phyloP scores from a whole-genome alignment of 257 asterid genomes.

The Nicotiana obtusifolia region DNA sequence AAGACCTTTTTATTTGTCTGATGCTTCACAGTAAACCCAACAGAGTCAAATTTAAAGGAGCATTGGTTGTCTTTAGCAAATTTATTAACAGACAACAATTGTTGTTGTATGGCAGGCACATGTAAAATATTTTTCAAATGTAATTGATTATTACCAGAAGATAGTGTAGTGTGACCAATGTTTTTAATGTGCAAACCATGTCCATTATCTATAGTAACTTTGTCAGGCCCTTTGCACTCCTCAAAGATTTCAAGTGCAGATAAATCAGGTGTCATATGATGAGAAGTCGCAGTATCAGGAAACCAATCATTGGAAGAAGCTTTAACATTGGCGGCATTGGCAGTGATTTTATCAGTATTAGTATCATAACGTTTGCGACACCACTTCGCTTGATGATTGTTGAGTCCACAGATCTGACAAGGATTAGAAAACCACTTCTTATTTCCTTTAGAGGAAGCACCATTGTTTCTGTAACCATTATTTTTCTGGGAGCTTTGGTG shows the following conservation, averaged over 20 bases:
- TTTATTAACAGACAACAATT: not conserved
- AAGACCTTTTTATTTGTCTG: not conserved
- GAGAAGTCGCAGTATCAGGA: not conserved
- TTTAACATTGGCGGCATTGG: not conserved
- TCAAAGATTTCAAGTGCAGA: not conserved
- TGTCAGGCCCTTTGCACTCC: not conserved
- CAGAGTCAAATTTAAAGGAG: not conserved
- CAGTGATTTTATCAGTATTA: not conserved
- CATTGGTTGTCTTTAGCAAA: not conserved
- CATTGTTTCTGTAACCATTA: not conserved
- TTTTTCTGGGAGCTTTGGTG: not conserved
- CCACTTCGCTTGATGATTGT: not conserved
- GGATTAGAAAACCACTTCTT: not conserved
- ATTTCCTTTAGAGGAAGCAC: not conserved
- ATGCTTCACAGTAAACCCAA: not conserved
- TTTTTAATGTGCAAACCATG: not conserved
- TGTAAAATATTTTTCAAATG: not conserved
- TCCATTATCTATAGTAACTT: not conserved
- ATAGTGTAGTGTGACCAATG: not conserved
- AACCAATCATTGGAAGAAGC: not conserved
- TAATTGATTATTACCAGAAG: not conserved
- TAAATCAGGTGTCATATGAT: not conserved
- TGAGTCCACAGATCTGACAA: not conserved
- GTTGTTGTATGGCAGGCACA: not conserved
- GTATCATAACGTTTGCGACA: not conserved